Base-by-base conservation (phyloP, 2,329 filamentous ascomycete species). In the Aaosphaeria pasadenensis region DNA sequence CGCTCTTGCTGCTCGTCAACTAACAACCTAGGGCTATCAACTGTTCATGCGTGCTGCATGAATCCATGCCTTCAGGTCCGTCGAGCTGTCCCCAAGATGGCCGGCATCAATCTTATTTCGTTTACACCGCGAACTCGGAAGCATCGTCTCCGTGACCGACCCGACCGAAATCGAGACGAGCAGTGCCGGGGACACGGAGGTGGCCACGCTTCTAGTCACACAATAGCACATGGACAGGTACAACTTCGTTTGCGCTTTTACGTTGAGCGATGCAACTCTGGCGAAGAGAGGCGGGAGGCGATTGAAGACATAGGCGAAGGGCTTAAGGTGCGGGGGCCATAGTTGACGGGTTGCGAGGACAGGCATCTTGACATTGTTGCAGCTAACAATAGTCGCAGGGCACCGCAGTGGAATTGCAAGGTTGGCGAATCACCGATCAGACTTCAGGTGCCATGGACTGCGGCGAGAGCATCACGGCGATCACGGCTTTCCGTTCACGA, bases 91-190 rank as follows among this genome's bases (percentile, higher is more conserved):
- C 82, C 78, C 6, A 67, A 76, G 45, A 71, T 82, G 40, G 79
- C 79, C 1, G 79, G 78, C 1, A 73, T 83, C 43, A 78, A 83
- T 24, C 70, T 84, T 1, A 71, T 80, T 7, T 74, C 77, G 1
- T 73, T 72, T 17, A 76, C 81, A 82, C 59, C 74, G 74, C 51
- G 80, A 83, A 49, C 78, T 83, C 44, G 78, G 70, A n/a, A 82
- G 82, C 59, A 57, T 55, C 42, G 51, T 45, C 47, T 45, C 45
- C 11, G 46, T 49, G 42, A 39, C 31, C 24, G 48, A 30, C 24
- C 31, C 11, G 17, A 44, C 50, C 39, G 33, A 36, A 2, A n/a
- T n/a, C 7, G 7, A 9, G 33, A 36, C 7, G 33, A 7, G 33
- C 6, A 6, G 28, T 5, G 7, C n/a, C 9, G 39, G 17, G 17